These are phyloP conservation scores for Themeda triandra DNA, from an alignment of 176 grass and related monocot species.

Conservation along the genomic window DNA sequence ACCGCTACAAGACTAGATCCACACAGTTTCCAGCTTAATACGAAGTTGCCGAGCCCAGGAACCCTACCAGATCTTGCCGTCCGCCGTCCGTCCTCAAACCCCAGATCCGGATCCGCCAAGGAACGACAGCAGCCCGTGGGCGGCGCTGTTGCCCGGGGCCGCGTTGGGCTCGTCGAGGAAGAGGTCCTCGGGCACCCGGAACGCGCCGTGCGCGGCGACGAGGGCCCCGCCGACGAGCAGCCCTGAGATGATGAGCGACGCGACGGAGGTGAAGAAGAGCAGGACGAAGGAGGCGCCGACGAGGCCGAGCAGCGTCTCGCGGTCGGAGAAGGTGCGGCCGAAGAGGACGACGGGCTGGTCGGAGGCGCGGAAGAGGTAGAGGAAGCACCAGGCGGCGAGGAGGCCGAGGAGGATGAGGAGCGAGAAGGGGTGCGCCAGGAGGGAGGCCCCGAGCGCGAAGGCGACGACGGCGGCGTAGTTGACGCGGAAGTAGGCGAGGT, in stretches of 20 bases:
- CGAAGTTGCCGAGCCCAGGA: conserved; percentile 12
- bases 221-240: conserved; percentile 65
- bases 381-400: conserved; percentile 85
- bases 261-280: conserved; percentile 83
- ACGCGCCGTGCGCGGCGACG: conserved; percentile 75
- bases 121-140: conserved; percentile 69
- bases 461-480: conserved; percentile 91
- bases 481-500: conserved; percentile 95
- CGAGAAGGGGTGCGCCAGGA: conserved; percentile 83
- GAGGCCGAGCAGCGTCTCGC: conserved; percentile 82
- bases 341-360: conserved; percentile 88
- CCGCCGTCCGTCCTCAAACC: background rate
- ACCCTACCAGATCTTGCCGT: conserved; percentile 48
- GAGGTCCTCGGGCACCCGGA: conserved; percentile 75
- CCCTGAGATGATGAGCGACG: conserved; percentile 84
- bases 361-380: conserved; percentile 86
- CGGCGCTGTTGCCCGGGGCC: conserved; percentile 29
- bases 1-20: conserved; percentile 38
- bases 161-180: conserved; percentile 79
- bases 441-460: conserved; percentile 64
- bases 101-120: conserved; percentile 22
- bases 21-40: conserved; percentile 15
- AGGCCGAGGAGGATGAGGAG: conserved; percentile 73
- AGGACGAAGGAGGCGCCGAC: conserved; percentile 57
- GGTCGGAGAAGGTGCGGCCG: conserved; percentile 89